Evolutionary conservation across 257 asterid species (phyloP).

Genomic region (Salvia miltiorrhiza): DNA sequence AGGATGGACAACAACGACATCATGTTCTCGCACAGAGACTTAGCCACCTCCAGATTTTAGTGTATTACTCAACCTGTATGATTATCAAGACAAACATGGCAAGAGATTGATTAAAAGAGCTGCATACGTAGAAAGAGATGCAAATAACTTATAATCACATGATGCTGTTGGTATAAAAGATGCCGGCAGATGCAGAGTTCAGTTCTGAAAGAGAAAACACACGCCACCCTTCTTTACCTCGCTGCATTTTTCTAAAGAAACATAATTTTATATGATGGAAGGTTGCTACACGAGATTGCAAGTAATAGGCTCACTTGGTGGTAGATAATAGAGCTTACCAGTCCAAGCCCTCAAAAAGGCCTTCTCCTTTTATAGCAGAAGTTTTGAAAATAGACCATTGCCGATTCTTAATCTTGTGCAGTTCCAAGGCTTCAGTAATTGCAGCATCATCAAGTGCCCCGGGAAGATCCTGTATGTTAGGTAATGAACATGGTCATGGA

Average conservation of each 20-base stretch:
- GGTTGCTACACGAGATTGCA: neutral
- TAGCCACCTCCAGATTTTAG: conserved; percentile 81
- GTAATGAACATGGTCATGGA: conserved; percentile 17
- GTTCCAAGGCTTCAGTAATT: conserved; percentile 78
- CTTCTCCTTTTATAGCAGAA: conserved; percentile 95
- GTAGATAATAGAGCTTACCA: conserved; percentile 44
- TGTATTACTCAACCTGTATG: conserved; percentile 80
- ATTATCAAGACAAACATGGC: neutral
- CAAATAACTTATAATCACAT: neutral
- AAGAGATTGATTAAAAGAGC: neutral
- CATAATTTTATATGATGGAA: neutral
- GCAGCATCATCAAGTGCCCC: conserved; percentile 98
- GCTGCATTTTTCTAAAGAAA: neutral
- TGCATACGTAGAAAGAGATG: neutral
- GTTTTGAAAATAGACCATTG: conserved; percentile 96
- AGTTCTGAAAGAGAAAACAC: neutral
- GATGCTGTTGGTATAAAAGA: neutral
- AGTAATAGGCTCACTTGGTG: neutral
- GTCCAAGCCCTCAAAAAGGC: conserved; percentile 90
- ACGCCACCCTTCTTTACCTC: neutral
- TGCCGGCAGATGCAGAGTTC: neutral
- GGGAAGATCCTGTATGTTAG: conserved; percentile 75
- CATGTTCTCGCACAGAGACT: conserved; percentile 15
- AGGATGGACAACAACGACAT: conserved; percentile 8
- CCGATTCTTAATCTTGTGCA: conserved; percentile 88